Evolutionary conservation across 768 basidiomycete genomes (phyloP).

Genomic region (Sistotremastrum niveocremeum): DNA sequence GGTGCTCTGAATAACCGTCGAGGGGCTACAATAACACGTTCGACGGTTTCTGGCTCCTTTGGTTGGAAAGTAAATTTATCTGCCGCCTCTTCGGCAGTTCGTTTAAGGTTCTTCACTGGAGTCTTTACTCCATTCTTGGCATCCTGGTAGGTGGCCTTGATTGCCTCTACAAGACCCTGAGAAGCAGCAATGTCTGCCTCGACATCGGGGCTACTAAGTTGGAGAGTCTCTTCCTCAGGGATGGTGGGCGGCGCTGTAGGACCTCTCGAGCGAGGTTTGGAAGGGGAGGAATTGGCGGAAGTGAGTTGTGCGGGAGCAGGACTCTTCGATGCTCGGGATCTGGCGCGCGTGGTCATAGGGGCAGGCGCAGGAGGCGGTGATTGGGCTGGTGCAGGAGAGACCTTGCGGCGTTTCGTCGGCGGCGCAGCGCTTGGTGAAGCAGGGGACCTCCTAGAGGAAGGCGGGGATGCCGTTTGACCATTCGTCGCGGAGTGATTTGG

Average conservation of each 20-base stretch:
- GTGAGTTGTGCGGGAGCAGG: constrained; percentile 18
- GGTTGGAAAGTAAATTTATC: constrained; percentile 44
- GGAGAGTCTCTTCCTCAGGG: constrained; percentile 21
- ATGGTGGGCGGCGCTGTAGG: constrained; percentile 14
- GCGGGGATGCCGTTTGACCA: constrained; percentile 12
- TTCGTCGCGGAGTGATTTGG: constrained; percentile 21
- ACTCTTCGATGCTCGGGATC: constrained; percentile 24
- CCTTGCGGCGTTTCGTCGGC: constrained; percentile 29
- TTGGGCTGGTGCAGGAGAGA: too few relatives aligned
- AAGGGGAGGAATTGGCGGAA: constrained; percentile 27
- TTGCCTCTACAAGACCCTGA: constrained; percentile 55
- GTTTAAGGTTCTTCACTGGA: constrained; percentile 26
- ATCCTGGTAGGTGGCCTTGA: constrained; percentile 51
- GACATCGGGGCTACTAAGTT: constrained; percentile 45
- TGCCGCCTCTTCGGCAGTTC: constrained; percentile 43
- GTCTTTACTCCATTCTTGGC: constrained; percentile 12
- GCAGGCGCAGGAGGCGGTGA: not conserved
- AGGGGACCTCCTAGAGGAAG: constrained; percentile 8
- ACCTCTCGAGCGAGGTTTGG: constrained; percentile 28
- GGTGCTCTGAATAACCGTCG: constrained; percentile 44
- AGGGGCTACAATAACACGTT: constrained; percentile 42
- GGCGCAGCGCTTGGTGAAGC: constrained; percentile 11
- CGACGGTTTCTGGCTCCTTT: constrained; percentile 49
- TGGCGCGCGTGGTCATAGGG: constrained; percentile 1
- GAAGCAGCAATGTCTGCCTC: constrained; percentile 67